Base-by-base conservation (phyloP, 2,329 filamentous ascomycete species). In the Hymenotorrendiella dingleyae region DNA sequence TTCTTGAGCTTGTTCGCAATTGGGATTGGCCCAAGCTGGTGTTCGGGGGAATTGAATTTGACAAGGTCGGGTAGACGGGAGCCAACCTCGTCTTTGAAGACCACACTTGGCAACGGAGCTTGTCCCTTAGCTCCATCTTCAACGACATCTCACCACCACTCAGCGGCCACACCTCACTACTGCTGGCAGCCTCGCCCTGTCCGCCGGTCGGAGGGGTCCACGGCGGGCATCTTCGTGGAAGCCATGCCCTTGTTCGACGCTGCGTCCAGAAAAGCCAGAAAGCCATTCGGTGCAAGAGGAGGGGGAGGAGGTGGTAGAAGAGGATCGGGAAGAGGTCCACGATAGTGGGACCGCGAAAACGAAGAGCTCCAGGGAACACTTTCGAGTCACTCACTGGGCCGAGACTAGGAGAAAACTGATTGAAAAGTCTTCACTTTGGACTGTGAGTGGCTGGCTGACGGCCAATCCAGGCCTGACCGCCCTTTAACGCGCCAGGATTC, bases 381-480 rank as follows among this genome's bases (percentile, higher is more conserved):
- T n/a, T n/a, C n/a, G n/a, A n/a, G n/a, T n/a, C n/a, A n/a, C n/a
- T n/a, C n/a, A n/a, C n/a, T n/a, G n/a, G n/a, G n/a, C n/a, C n/a
- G n/a, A n/a, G n/a, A n/a, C n/a, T n/a, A n/a, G n/a, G n/a, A n/a
- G n/a, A n/a, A n/a, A n/a, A n/a, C n/a, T n/a, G n/a, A n/a, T n/a
- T 8, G 24, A 29, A 40, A 40, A 28, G 41, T 5, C 34, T 12
- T 29, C 17, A 14, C 37, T 30, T 20, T 21, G 6, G 11, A 36
- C 40, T 19, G 21, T 49, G 27, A 53, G 40, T 51, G 52, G 47
- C 39, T 22, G 42, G 23, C 19, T 28, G 20, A 21, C 34, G 54
- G 46, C 60, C 62, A 64, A 63, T 64, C 60, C 53, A 24, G 30
- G 30, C 29, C 39, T 50, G 56, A 58, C 56, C 52, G 50, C 54